Conservation (phyloP, 202 grass and related monocot genomes). For the Cymbopogon flexuosus region DNA sequence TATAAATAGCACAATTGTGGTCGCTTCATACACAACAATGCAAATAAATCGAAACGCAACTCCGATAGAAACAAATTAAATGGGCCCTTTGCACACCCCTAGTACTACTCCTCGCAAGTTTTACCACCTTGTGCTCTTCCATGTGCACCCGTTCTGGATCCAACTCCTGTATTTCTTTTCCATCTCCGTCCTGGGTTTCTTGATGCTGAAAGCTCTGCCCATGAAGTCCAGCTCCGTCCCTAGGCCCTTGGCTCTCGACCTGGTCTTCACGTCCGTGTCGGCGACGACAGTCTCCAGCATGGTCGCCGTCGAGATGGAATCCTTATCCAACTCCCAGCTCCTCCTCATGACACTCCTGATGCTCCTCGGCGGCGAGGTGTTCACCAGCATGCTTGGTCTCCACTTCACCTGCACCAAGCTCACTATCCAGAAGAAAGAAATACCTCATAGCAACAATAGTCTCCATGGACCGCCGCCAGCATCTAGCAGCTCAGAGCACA, state of each 20-base stretch:
- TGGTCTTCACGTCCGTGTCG: slow-evolving; percentile 61
- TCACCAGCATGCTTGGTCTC: slow-evolving; percentile 59
- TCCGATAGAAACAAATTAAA: background rate
- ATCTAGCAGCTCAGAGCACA: slow-evolving; percentile 24
- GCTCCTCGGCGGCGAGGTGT: slow-evolving; percentile 68
- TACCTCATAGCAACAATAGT: background rate
- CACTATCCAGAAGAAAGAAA: slow-evolving; percentile 28
- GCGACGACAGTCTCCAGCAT: slow-evolving; percentile 65
- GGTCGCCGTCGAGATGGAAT: slow-evolving; percentile 54
- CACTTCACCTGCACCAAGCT: slow-evolving; percentile 38
- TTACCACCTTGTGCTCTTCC: slow-evolving; percentile 41
- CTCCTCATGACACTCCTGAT: slow-evolving; percentile 52
- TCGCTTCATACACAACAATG: background rate
- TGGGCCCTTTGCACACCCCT: background rate
- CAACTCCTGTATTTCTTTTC: slow-evolving; percentile 57
- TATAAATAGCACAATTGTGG: slow-evolving; percentile 26
- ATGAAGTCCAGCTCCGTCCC: slow-evolving; percentile 10
- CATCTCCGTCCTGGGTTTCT: slow-evolving; percentile 42
- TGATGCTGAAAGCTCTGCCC: slow-evolving; percentile 42
- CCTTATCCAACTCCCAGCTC: slow-evolving; percentile 71
- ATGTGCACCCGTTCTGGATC: slow-evolving; percentile 48
- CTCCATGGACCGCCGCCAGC: background rate
- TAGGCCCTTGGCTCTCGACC: slow-evolving; percentile 32
- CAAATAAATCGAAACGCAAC: background rate
- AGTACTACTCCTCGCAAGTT: background rate